phyloP scores from a whole-genome alignment of 108 stramenopile genomes.

The Cyclotella baltica region DNA sequence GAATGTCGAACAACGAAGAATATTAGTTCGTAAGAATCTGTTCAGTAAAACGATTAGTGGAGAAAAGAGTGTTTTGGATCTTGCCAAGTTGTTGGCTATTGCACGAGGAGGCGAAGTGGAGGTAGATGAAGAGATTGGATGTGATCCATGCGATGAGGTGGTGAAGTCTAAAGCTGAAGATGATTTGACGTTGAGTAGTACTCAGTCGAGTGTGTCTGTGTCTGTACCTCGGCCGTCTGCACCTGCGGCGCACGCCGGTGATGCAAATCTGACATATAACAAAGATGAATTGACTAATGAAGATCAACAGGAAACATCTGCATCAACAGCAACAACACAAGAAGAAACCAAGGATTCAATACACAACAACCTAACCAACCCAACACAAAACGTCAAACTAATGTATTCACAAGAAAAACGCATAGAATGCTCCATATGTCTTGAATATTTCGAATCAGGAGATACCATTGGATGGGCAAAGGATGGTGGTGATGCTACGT shows the following conservation, averaged over 20 bases:
- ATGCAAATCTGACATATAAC: background rate
- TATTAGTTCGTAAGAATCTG: constrained; percentile 47
- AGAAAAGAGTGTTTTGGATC: constrained; percentile 48
- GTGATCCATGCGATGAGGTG: background rate
- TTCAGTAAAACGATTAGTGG: constrained; percentile 33
- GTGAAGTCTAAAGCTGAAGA: background rate
- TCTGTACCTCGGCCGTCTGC: constrained; percentile 10
- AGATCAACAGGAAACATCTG: background rate
- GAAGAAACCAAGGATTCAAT: background rate
- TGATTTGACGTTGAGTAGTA: constrained; percentile 13
- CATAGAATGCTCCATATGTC: constrained; percentile 51
- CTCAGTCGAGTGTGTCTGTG: background rate
- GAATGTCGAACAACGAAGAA: constrained; percentile 13
- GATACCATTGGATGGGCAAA: constrained; percentile 54
- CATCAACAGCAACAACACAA: background rate
- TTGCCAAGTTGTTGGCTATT: constrained; percentile 36
- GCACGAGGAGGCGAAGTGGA: constrained; percentile 20
- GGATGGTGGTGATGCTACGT: constrained; percentile 41
- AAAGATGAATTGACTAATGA: background rate
- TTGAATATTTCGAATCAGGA: constrained; percentile 36
- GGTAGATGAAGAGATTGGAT: constrained; percentile 34
- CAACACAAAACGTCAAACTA: constrained; percentile 4
- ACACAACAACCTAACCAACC: constrained; percentile 13
- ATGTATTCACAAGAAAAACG: constrained; percentile 1
- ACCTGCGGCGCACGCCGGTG: background rate